These are phyloP conservation scores for Eurotiales sp. DNA, from an alignment of 2,329 filamentous ascomycete species.

Conservation along the genomic window DNA sequence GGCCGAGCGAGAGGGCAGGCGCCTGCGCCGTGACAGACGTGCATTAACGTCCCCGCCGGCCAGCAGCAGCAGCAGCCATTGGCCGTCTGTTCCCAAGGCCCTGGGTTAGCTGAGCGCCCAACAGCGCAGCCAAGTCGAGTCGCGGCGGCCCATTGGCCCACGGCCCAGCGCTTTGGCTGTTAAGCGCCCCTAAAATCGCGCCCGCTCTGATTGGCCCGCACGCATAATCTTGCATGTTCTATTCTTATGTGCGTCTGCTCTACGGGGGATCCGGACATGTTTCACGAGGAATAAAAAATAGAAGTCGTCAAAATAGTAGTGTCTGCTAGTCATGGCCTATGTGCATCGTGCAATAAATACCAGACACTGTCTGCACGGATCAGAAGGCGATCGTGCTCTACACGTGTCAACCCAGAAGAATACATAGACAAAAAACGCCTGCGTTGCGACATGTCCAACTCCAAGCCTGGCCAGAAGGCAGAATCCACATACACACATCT, in stretches of 20 bases:
- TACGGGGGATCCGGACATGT: neutral
- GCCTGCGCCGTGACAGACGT: conserved; percentile 13
- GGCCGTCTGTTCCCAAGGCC: conserved; percentile 10
- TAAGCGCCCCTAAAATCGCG: conserved; percentile 15
- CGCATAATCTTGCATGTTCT: neutral
- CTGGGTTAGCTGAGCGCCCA: conserved; percentile 11
- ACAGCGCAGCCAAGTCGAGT: too few species aligned
- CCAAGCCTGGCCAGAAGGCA: neutral
- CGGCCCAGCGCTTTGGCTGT: conserved; percentile 1
- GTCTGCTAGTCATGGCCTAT: too few species aligned
- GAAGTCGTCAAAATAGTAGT: too few species aligned
- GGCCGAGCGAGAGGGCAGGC: neutral
- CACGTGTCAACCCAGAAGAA: too few species aligned
- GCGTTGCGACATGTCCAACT: neutral
- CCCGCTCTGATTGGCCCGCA: too few species aligned
- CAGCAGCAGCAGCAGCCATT: neutral
- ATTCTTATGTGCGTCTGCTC: neutral
- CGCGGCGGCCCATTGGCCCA: conserved; percentile 7
- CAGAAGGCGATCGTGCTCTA: too few species aligned
- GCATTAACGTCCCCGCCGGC: neutral
- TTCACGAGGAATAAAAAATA: too few species aligned
- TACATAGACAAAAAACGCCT: too few species aligned
- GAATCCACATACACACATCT: too few species aligned
- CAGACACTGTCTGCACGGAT: too few species aligned
- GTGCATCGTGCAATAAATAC: too few species aligned